Conservation (phyloP, 2,329 filamentous ascomycete genomes). For the Alternaria ventricosa region DNA sequence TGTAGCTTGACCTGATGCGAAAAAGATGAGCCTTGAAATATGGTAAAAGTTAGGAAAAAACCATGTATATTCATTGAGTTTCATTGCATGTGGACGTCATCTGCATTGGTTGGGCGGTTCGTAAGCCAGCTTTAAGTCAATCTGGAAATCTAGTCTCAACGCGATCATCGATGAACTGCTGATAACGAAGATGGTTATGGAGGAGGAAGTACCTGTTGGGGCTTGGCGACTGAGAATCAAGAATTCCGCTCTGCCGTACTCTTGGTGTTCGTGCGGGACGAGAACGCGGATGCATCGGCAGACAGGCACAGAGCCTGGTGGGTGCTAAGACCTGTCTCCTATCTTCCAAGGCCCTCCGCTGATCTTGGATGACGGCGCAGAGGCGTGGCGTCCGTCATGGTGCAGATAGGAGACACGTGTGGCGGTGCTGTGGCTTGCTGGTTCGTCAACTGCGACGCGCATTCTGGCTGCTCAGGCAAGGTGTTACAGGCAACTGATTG, state of each 20-base stretch:
- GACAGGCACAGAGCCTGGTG: background rate
- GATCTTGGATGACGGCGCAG: background rate
- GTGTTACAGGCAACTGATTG: background rate
- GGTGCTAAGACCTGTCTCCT: background rate
- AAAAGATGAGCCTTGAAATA: background rate
- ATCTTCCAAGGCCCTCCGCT: slow-evolving; percentile 1
- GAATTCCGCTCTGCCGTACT: slow-evolving; percentile 1
- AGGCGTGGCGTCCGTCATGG: slow-evolving; percentile 2
- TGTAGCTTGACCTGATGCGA: background rate
- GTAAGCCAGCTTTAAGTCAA: background rate
- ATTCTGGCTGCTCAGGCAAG: background rate
- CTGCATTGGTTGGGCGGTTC: background rate
- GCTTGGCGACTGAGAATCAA: slow-evolving; percentile 2
- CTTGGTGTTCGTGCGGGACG: slow-evolving; percentile 6
- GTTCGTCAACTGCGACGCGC: background rate
- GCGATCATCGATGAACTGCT: background rate
- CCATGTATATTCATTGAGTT: background rate
- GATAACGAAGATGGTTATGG: background rate
- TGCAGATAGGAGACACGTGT: background rate
- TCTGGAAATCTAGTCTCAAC: background rate
- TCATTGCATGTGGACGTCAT: background rate
- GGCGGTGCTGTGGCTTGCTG: slow-evolving; percentile 2
- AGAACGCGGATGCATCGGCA: slow-evolving; percentile 1
- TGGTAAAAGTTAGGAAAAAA: background rate
- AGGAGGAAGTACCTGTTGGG: background rate